These are phyloP conservation scores for Ceratobasidium sp. DNA, from an alignment of 1,284 basidiomycete genomes.

Conservation along the genomic window DNA sequence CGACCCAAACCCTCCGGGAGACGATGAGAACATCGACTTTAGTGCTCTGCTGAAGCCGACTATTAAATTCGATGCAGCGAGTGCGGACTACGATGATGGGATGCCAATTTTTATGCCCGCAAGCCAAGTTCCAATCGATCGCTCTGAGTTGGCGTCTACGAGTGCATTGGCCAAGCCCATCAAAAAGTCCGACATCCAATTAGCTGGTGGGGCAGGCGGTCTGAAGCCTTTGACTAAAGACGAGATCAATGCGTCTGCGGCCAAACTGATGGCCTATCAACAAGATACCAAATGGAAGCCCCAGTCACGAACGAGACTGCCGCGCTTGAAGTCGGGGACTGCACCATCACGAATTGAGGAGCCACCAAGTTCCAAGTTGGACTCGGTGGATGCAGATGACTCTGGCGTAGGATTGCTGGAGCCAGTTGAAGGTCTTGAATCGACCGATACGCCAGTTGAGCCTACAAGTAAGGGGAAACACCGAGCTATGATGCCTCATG, in stretches of 20 bases:
- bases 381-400: conserved; percentile 7
- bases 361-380: not conserved
- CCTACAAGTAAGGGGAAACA: conserved; percentile 22
- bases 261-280: conserved; percentile 32
- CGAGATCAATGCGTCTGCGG: conserved; percentile 31
- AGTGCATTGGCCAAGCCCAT: not conserved
- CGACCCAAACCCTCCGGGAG: not conserved
- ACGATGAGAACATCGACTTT: conserved; percentile 26
- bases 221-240: conserved; percentile 33
- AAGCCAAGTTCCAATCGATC: conserved; percentile 29
- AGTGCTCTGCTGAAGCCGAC: conserved; percentile 10
- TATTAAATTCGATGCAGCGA: not conserved
- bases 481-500: not conserved
- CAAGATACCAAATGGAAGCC: conserved; percentile 37
- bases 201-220: conserved; percentile 27
- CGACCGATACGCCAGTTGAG: not conserved
- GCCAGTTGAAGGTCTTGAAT: not conserved
- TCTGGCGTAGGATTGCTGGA: conserved; percentile 26
- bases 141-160: conserved; percentile 2
- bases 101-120: conserved; percentile 38
- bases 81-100: conserved; percentile 14
- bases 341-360: not conserved
- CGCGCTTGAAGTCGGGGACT: not conserved
- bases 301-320: conserved; percentile 13
- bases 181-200: conserved; percentile 15